Base-by-base conservation (phyloP, 179 eudicot species). In the Silene noctiflora region DNA sequence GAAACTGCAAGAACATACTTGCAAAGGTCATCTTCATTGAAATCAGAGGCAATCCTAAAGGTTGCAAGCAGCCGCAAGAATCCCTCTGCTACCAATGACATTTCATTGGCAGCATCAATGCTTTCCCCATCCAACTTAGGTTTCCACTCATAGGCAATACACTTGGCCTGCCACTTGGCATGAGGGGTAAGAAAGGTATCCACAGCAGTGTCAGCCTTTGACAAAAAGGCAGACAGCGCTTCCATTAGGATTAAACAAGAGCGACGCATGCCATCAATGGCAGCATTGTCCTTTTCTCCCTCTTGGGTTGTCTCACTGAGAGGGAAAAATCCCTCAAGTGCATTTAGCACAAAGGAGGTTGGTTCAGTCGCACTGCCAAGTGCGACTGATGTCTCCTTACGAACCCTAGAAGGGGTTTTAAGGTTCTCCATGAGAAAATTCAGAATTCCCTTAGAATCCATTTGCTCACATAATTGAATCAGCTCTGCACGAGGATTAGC, bases 41-140 rank as follows among this genome's bases (percentile, higher is more conserved):
- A 91, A 77, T 89, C 93, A 76, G 90, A 87, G 77, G 86, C 88
- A 81, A 91, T 86, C 77, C 89, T 88, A 89, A 89, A 91, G 81
- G 89, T 83, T 42, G 88, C 88, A 79, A 91, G 86, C 67, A 91
- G 91, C 88, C 80, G 82, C 86, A 91, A 83, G 75, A 89, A 89
- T 80, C 85, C 93, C 82, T 83, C 88, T 75, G 87, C 85, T 86
- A 85, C 96, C 85, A 89, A 82, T 87, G 91, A 84, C 63, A 83
- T 82, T 72, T 63, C 91, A 86, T 86, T 87, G 89, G 89, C 81
- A 84, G 89, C 85, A 83, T 75, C 84, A 83, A n/a, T 67, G 74
- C 75, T 86, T 35, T 77, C 79, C 82, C 60, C 77, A 80, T 82
- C 81, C 83, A 91, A 80, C 77, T 82, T 89, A 83, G 87, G 87